Evolutionary conservation across 345 rosid species (phyloP), one percentile per base, ranked within the genome.

Genomic region (Aethionema arabicum): DNA sequence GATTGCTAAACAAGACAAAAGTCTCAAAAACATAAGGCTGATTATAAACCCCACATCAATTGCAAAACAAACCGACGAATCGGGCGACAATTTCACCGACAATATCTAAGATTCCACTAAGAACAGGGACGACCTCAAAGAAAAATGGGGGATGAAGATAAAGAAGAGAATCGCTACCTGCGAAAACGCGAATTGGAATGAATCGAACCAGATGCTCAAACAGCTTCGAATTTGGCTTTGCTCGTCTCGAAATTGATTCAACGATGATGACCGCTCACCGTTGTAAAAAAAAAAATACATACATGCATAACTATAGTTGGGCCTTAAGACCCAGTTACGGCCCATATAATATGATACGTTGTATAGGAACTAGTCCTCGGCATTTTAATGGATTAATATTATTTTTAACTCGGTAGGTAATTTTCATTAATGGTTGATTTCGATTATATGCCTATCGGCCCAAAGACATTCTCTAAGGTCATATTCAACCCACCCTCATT

Each of bases 261-360:
- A 31, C 45, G 56, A 53, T 16, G 38, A 55, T 16, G 38, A 55
- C 2, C 13, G 37, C 40, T 41, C 40, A 56, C 46, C 59, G 69
- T 63, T 21, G 60, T 56, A 36, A 15, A 58, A 40, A 8, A 35
- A 3, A n/a, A n/a, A n/a, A n/a, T n/a, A n/a, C n/a, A n/a, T n/a
- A 21, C 27, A 21, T 21, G 27, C 2, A 21, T 8, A 1, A 6
- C 13, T 31, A 9, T 2, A 5, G 3, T 55, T 56, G 59, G 74
- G 68, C 57, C 56, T 62, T 0, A 0, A 40, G 46, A 61, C 74
- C 74, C 68, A 55, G 27, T 32, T 49, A 32, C 9, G 37, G 31
- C 38, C 66, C 57, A 38, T 45, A 30, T 4, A 11, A 27, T 52
- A 12, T 5, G 59, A 27, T 39, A 41, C 32, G 31, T 30, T 41